Evolutionary conservation across 768 basidiomycete genomes (phyloP), one percentile per base, ranked within the genome.

Genomic region (Leccinum longicurvipes): DNA sequence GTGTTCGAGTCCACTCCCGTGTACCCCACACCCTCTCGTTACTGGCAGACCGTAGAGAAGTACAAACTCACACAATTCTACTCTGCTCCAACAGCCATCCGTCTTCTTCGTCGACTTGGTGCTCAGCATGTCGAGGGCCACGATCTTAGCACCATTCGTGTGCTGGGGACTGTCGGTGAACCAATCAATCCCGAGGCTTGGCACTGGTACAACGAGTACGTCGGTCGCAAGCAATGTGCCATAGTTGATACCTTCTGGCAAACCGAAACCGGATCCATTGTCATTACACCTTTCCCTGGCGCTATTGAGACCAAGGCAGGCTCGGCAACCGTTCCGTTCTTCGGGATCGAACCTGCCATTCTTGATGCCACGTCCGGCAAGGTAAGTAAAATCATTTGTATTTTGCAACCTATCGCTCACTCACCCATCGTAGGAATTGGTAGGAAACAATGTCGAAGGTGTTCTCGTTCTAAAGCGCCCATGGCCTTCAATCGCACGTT

Each of bases 151-250:
- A 82, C 81, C 15, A 73, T 99, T 55, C 85, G 97, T 55, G 88
- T 97, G 7, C 77, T 99, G 36, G 96, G 97, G 23, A 87, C 81
- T 56, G 97, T 98, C 45, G 97, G 96, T 53, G 97, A 99, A 75
- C 97, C 97, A 1, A 98, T 99, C 78, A 98, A 98, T 73, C 94
- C 95, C 25, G 96, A 98, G 72, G 96, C 96, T 11, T 98, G 97
- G 96, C 83, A 95, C 65, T 98, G 96, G 96, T 97, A 95, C 75
- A 93, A 96, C 72, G 93, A 97, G 67, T 84, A 93, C 67, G 94
- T 97, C 52, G 97, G 96, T 10, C 81, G 82, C 66, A 79, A 73
- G 61, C 82, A 98, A 71, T 95, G 92, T 68, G 93, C 96, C 6
- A 86, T 98, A 61, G 94, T 96, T 41, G 94, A 97, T 74, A 96